Percentiles rank a stretch among this genome's conserved stretches.
Evolutionary conservation across 1,284 basidiomycete species (phyloP).

Genomic region (Trichosporon asahii): DNA sequence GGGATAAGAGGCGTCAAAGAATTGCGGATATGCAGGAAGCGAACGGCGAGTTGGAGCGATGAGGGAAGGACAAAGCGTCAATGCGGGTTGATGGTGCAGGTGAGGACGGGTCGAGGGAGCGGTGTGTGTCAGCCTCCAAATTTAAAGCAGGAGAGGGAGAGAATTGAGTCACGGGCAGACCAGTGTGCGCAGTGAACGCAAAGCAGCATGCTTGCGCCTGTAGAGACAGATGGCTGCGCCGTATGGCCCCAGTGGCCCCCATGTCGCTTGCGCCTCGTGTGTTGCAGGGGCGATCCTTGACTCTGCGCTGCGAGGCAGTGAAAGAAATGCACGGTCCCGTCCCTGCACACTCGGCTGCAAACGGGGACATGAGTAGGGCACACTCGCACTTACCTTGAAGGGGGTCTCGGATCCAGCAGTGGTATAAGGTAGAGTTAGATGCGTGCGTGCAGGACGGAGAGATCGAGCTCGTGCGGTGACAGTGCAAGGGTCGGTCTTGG

Average conservation of each 20-base stretch:
- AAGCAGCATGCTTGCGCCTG: not conserved
- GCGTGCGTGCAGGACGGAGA: not conserved
- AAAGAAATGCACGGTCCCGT: not conserved
- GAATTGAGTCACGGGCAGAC: slow-evolving; percentile 4
- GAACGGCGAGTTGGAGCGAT: not conserved
- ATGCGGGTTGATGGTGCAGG: slow-evolving; percentile 1
- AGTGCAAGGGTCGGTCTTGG: not conserved
- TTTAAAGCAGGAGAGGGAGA: not conserved
- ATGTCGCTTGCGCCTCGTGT: slow-evolving; percentile 2
- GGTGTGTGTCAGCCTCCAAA: slow-evolving; percentile 10
- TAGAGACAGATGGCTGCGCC: not conserved
- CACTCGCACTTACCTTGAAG: not conserved
- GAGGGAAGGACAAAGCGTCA: not conserved
- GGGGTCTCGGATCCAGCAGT: not conserved
- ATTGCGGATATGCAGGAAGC: not conserved
- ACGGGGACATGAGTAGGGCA: not conserved
- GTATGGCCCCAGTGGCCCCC: not conserved
- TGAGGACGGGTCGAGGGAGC: not conserved
- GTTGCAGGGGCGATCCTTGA: not conserved
- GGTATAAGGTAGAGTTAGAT: not conserved
- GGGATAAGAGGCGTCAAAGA: not conserved
- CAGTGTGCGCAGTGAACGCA: not conserved
- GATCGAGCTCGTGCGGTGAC: not conserved
- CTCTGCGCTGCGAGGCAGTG: not conserved
- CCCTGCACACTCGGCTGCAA: not conserved